Evolutionary conservation across 2,329 filamentous ascomycete species (phyloP), one percentile per base, ranked within the genome.

Genomic region (Cercospora zeina): DNA sequence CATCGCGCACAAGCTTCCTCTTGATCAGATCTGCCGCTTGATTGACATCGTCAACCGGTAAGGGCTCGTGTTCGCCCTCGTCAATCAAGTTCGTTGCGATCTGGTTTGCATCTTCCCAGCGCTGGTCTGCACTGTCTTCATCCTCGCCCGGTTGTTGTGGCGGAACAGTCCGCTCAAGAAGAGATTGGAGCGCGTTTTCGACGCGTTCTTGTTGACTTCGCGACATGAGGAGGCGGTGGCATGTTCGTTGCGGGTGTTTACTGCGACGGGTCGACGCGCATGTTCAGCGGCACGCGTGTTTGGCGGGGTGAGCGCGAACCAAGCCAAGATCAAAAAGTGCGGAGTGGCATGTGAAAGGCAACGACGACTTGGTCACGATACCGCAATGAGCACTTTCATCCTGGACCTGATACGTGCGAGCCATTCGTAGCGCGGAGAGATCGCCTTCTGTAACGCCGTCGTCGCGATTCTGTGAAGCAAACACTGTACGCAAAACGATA

Each of bases 11-110:
- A 66, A 99, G 82, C 77, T 90, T 91, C 73, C 90, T 87, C 79
- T 93, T 95, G 76, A 99, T 97, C 70, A 96, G 79, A 75, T 97
- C 92, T 31, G 91, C 91, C 58, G 93, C 92, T 81, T 97, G 93
- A 74, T 96, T 93, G 67, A 96, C 88, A 73, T 93, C 89, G 62
- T 88, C 83, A 31, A 84, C 83, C 11, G 58, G 63, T 14, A 57
- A 88, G 77, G 58, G 82, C 78, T 54, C 85, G 81, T 63, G 83
- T 82, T 27, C 75, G 47, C 63, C 70, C 54, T 68, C 71, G 72
- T 76, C 78, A 65, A 82, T 78, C 55, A 78, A 77, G 53, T 76
- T 76, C 64, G 76, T 77, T 45, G 83, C 83, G 66, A 81, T 77
- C 19, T 82, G 78, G 61, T 82, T 78, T 27, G 83, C 82, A 66